Percentiles rank a stretch among this genome's conserved stretches.
These are phyloP conservation scores for Naganishia sp. DNA, from an alignment of 1,284 basidiomycete species.

Conservation along the genomic window DNA sequence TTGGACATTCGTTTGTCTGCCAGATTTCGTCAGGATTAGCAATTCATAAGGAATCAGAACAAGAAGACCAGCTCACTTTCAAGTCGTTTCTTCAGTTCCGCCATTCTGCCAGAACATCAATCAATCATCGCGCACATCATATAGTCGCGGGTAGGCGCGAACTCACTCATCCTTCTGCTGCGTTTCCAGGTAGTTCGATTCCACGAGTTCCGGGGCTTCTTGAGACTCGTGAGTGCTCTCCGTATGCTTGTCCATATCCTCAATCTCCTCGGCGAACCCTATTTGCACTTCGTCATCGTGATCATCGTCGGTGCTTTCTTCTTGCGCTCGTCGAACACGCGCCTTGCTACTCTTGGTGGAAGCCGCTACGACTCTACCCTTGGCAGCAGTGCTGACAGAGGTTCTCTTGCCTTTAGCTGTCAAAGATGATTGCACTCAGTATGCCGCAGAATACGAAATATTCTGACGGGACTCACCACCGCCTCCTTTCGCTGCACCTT, in stretches of 20 bases:
- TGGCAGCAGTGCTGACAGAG: background rate
- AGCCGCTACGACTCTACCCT: background rate
- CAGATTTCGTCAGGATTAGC: background rate
- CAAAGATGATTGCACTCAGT: background rate
- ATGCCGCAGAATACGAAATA: background rate
- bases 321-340: background rate
- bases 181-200: conserved; percentile 13
- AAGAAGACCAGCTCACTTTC: background rate
- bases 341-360: background rate
- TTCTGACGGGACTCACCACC: background rate
- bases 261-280: conserved; percentile 5
- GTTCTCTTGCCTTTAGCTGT: conserved; percentile 6
- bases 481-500: conserved; percentile 7
- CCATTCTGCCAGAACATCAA: conserved; percentile 1
- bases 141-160: background rate
- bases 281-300: conserved; percentile 3
- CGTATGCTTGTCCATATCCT: background rate
- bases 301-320: background rate
- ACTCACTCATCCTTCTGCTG: conserved; percentile 26
- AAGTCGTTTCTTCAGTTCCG: conserved; percentile 18
- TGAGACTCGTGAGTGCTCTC: conserved; percentile 1
- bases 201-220: conserved; percentile 13
- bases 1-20: conserved; percentile 19
- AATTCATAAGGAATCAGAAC: background rate
- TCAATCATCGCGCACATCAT: background rate